phyloP scores from a whole-genome alignment of 1,284 basidiomycete species.

The Xanthoconium separans region DNA sequence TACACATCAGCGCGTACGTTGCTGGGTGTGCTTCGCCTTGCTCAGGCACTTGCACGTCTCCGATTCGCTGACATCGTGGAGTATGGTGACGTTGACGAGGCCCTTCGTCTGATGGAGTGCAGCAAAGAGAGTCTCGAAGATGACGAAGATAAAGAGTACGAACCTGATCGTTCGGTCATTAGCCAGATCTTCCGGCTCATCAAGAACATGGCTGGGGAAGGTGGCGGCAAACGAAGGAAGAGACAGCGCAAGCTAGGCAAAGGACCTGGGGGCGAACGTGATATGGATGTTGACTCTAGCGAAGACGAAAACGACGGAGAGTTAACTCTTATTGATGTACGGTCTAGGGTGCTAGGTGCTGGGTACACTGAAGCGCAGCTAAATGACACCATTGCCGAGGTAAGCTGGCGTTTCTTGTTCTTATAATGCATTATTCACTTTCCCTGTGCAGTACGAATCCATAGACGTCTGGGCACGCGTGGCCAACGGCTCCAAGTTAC shows the following conservation, averaged over 20 bases:
- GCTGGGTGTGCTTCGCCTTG: constrained; percentile 90
- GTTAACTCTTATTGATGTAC: constrained; percentile 79
- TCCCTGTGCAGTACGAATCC: constrained; percentile 69
- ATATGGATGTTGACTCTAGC: constrained; percentile 63
- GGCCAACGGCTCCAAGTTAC: constrained; percentile 75
- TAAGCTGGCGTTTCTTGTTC: constrained; percentile 39
- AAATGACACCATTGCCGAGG: constrained; percentile 78
- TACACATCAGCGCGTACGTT: constrained; percentile 98
- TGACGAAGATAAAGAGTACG: constrained; percentile 68
- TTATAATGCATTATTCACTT: constrained; percentile 9
- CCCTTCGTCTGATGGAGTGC: constrained; percentile 93
- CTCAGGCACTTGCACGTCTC: constrained; percentile 92
- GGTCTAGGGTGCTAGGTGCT: constrained; percentile 78
- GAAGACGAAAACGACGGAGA: constrained; percentile 63
- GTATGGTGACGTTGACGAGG: constrained; percentile 93
- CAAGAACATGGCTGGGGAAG: constrained; percentile 71
- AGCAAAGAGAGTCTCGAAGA: constrained; percentile 89
- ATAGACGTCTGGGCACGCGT: constrained; percentile 75
- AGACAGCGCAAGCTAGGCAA: constrained; percentile 56
- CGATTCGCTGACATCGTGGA: constrained; percentile 82
- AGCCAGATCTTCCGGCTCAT: constrained; percentile 89
- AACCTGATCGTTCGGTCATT: constrained; percentile 74
- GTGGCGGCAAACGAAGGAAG: constrained; percentile 40
- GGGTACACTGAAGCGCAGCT: constrained; percentile 91
- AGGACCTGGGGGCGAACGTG: constrained; percentile 65